Base-by-base conservation (phyloP, 2,329 filamentous ascomycete genomes). In the Colletotrichum sp. region DNA sequence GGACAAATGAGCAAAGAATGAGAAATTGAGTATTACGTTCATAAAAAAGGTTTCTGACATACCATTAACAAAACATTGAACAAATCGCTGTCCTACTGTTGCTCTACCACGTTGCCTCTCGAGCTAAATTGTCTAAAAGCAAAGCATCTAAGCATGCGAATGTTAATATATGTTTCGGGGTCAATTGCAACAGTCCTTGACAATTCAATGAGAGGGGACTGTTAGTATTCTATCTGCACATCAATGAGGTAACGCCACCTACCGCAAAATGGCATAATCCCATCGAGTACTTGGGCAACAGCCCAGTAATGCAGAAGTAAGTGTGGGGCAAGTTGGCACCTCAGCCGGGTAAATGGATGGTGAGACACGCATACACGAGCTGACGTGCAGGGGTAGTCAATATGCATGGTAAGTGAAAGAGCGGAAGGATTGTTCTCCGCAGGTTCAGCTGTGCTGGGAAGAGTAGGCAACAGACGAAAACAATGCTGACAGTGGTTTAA, bases 301-400 rank as follows among this genome's bases (percentile, higher is more conserved):
- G 18, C 39, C 39, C 8, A 18, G 36, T 44, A 44, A 44, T 44
- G 18, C 18, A 4, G 39, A 49, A 49, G 9, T 49, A 7, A n/a
- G 39, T 62, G 30, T 12, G 59, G 30, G 3, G 16, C 5, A 21
- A 6, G 6, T 36, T 44, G 18, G 59, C 26, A 34, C 28, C 18
- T 21, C 5, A 62, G 59, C n/a, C 28, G n/a, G 28, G 28, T 32
- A n/a, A 32, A 32, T 30, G 59, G 30, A n/a, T 32, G n/a, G 59
- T 44, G 36, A 69, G 65, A 55, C 64, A 62, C 65, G 55, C 71
- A 72, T 72, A 72, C 60, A 72, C 71, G 65, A 72, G 71, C 71
- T 72, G 28, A 72, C 64, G 26, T 72, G 65, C 71, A 72, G 55
- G 26, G 6, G 16, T 12, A 13, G 16, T 28, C 26, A 18, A 62